phyloP scores from a whole-genome alignment of 2,329 filamentous ascomycete genomes.

The Pestalotiopsis fici region DNA sequence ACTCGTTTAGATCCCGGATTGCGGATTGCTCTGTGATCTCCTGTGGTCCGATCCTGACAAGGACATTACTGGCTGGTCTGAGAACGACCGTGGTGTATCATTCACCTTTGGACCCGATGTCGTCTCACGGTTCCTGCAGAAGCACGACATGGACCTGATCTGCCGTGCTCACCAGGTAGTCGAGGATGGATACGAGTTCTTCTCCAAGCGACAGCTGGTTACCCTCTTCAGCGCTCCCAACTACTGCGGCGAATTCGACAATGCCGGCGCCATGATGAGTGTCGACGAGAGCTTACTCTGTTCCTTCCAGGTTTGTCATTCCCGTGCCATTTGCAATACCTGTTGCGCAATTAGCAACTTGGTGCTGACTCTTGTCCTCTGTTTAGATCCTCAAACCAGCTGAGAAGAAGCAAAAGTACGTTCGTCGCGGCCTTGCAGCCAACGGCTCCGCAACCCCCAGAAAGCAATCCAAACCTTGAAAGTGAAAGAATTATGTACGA shows the following conservation, averaged over 20 bases:
- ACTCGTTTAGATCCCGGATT: constrained; percentile 84
- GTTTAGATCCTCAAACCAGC: constrained; percentile 93
- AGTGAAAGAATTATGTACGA: constrained; percentile 67
- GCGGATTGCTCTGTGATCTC: constrained; percentile 94
- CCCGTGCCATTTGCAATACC: not conserved
- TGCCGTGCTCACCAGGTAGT: constrained; percentile 98
- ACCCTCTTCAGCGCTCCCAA: constrained; percentile 98
- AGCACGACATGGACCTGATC: constrained; percentile 99
- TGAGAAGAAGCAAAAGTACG: constrained; percentile 99
- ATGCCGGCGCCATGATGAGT: constrained; percentile 99
- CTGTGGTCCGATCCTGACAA: constrained; percentile 99
- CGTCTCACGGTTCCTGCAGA: constrained; percentile 94
- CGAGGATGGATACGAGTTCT: constrained; percentile 99
- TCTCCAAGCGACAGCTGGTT: constrained; percentile 96
- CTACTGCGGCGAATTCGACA: constrained; percentile 99
- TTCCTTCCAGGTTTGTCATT: constrained; percentile 83
- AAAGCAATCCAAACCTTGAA: constrained; percentile 67
- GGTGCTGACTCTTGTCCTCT: not conserved
- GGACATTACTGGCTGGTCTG: constrained; percentile 98
- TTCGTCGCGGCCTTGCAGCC: constrained; percentile 72
- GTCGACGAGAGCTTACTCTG: constrained; percentile 97
- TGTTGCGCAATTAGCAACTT: not conserved
- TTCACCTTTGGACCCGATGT: constrained; percentile 99
- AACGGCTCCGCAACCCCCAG: constrained; percentile 70
- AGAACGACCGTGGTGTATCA: constrained; percentile 97